Evolutionary conservation across 148 eudicot species (phyloP), one percentile per base, ranked within the genome.

Genomic region (Rhododendron williamsianum): DNA sequence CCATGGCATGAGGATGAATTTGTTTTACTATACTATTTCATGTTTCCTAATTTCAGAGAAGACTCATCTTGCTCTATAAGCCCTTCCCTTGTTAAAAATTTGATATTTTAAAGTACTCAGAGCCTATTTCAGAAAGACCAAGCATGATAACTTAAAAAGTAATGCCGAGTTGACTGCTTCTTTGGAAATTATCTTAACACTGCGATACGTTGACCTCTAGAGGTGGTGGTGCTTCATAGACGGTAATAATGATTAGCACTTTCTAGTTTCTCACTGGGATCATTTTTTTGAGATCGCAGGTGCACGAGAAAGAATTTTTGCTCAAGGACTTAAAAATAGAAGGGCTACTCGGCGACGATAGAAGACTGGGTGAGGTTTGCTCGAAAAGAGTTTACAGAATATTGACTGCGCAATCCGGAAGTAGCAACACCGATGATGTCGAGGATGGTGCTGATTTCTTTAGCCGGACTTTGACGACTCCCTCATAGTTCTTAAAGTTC

Each of bases 301-400:
- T 93, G 85, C 91, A 92, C 78, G 99, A 96, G 86, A 96, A 96
- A 87, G 99, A 95, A 89, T 93, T 90, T 84, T 85, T 96, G 83
- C 96, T 96, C 45, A 86, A 94, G 88, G 96, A 94, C 82, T 88
- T 96, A 88, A 93, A 80, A 78, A 87, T 87, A 43, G 98, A 96
- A 86, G 93, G 92, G 60, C 78, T 90, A 82, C 83, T 91, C 49
- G 91, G 95, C 51, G 92, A 87, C 71, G 92, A 91, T 72, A 91
- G 89, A 92, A 91, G 95, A 89, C 78, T 96, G 38, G 99, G 99
- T 6, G 94, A 92, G 85, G 84, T 93, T 80, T 97, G 99, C 88
- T 97, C 99, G 27, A 95, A 95, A 93, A 93, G 99, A 90, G 95
- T 95, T 18, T 97, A 92, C 91, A 91, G 98, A 86, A 88, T 95